Evolutionary conservation across 2,329 filamentous ascomycete genomes (phyloP), one percentile per base, ranked within the genome.

Genomic region (Westerdykella aurantiaca): DNA sequence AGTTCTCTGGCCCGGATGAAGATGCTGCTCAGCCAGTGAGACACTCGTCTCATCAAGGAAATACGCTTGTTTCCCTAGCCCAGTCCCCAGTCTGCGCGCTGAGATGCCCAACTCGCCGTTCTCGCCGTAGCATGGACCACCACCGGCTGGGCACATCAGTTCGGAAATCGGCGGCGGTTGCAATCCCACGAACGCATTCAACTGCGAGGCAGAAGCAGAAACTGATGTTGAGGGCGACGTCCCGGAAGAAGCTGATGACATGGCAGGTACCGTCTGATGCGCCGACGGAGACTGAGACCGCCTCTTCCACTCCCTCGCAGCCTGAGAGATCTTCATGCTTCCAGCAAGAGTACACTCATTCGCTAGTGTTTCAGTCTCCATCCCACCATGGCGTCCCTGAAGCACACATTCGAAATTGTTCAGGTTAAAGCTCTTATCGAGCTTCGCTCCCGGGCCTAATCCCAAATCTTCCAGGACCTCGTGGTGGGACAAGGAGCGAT

Each of bases 391-490:
- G 25, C 7, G n/a, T 10, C 37, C 17, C 11, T 58, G 44, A 4
- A 34, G 38, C 1, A 50, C 14, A 29, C 49, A 51, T 2, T 44
- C 6, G 39, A 66, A 64, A 38, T 63, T 58, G 22, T 41, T 48
- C n/a, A 58, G 31, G 35, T 58, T 49, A 51, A 65, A 65, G 43
- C 59, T 64, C 10, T 46, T 39, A 34, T 66, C 62, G 6, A 66
- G 34, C 14, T 43, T 31, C 13, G 55, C 47, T n/a, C 50, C 39
- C 6, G 48, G 25, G 16, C 53, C 41, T 7, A 67, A 39, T 1
- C 63, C 64, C 3, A 67, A 56, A 45, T 68, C 64, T 49, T 68
- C 64, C 18, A 59, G 51, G 12, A 62, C 44, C 11, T 67, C 62
- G 16, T 61, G 56, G 16, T 47, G 47, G 3, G 50, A 38, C 17